Percentiles rank a stretch among this genome's conserved stretches.
phyloP scores from a whole-genome alignment of 169 alveolate species.

The Cryptosporidium felis region DNA sequence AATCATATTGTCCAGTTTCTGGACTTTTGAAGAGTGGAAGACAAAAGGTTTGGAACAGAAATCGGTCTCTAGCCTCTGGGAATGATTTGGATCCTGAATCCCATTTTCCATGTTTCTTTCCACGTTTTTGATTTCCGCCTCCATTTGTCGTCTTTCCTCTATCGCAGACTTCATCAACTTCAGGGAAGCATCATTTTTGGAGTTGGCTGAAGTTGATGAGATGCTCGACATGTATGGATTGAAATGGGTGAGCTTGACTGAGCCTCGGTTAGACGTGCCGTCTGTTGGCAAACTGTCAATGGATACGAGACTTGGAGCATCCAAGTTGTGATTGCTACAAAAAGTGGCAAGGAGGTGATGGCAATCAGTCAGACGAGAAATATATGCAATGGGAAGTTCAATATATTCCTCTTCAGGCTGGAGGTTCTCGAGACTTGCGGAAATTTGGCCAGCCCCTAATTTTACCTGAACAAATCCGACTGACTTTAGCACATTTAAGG shows the following conservation, averaged over 20 bases:
- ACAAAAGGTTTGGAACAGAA: conserved; percentile 23
- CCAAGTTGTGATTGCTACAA: conserved; percentile 17
- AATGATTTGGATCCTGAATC: not conserved
- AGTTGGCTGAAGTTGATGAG: conserved; percentile 5
- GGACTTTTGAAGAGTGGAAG: conserved; percentile 34
- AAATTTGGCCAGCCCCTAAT: not conserved
- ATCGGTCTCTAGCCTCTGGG: not conserved
- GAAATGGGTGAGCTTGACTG: conserved; percentile 16
- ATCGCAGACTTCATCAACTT: conserved; percentile 10
- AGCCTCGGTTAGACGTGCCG: not conserved
- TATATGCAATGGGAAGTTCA: conserved; percentile 62
- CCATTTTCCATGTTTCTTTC: conserved; percentile 48
- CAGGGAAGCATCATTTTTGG: not conserved
- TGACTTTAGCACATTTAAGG: conserved; percentile 41
- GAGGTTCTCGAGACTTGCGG: not conserved
- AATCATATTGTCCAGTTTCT: not conserved
- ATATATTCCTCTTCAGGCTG: not conserved
- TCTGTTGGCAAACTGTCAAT: not conserved
- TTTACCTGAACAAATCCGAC: conserved; percentile 28
- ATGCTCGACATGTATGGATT: conserved; percentile 51
- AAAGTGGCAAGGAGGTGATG: conserved; percentile 29
- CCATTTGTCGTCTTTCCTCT: conserved; percentile 27
- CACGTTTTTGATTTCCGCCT: conserved; percentile 17
- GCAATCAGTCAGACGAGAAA: conserved; percentile 53
- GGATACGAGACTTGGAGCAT: conserved; percentile 7